A percentile compares a stretch with the other conserved stretches of the same genome.
These are phyloP conservation scores for Wickerhamiella kurtzmanii DNA, from an alignment of 805 yeast genomes.

Conservation along the genomic window DNA sequence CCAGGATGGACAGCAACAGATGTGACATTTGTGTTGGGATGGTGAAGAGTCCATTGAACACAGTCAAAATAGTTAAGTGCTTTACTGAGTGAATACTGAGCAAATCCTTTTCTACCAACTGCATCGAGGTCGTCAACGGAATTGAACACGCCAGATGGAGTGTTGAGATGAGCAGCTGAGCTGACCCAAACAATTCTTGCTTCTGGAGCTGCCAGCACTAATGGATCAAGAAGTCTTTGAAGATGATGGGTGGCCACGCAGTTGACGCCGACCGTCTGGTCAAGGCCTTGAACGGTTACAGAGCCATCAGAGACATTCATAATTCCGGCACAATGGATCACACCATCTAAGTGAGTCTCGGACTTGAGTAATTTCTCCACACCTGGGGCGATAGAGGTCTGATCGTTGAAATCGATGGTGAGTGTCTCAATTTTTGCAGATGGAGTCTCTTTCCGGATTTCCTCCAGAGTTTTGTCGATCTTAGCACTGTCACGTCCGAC, in stretches of 20 bases:
- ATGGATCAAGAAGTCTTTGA: slow-evolving; percentile 26
- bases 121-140: slow-evolving; percentile 25
- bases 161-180: slow-evolving; percentile 27
- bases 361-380: slow-evolving; percentile 8
- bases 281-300: slow-evolving; percentile 33
- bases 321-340: slow-evolving; percentile 21
- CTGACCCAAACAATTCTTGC: slow-evolving; percentile 36
- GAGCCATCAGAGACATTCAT: slow-evolving; percentile 25
- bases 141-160: slow-evolving; percentile 14
- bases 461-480: slow-evolving; percentile 23
- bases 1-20: slow-evolving; percentile 34
- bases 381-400: slow-evolving; percentile 18
- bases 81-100: slow-evolving; percentile 32
- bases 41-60: slow-evolving; percentile 25
- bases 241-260: slow-evolving; percentile 36
- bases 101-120: slow-evolving; percentile 22
- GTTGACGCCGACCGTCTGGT: slow-evolving; percentile 36
- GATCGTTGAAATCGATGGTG: slow-evolving; percentile 18
- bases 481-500: slow-evolving; percentile 70
- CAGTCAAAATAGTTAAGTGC: slow-evolving; percentile 30
- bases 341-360: slow-evolving; percentile 13
- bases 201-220: slow-evolving; percentile 27
- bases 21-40: slow-evolving; percentile 24
- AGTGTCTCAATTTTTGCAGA: slow-evolving; percentile 14
- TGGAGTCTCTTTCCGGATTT: slow-evolving; percentile 21